Conservation (phyloP, 1,284 basidiomycete genomes). For the Cutaneotrichosporon sp. region DNA sequence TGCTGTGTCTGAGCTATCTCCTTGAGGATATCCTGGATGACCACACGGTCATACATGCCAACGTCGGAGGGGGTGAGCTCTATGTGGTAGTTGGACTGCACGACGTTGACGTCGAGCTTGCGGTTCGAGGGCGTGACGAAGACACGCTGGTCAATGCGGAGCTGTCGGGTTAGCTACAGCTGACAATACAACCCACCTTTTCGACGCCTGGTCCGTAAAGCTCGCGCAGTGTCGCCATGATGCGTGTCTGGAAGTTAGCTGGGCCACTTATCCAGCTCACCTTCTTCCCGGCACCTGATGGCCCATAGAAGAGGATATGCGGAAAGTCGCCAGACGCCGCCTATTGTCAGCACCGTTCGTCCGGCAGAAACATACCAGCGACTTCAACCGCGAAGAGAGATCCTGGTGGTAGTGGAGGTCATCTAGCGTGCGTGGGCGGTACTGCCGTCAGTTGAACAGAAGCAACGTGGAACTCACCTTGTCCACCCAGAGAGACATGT, state of each 20-base stretch:
- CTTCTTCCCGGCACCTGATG: slow-evolving; percentile 95
- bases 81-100: slow-evolving; percentile 95
- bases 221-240: slow-evolving; percentile 80
- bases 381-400: slow-evolving; percentile 72
- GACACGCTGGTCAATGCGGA: slow-evolving; percentile 96
- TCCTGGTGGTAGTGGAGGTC: slow-evolving; percentile 83
- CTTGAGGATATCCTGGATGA: slow-evolving; percentile 95
- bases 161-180: slow-evolving; percentile 52
- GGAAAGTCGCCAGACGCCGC: slow-evolving; percentile 89
- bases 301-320: slow-evolving; percentile 96
- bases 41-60: slow-evolving; percentile 88
- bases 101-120: slow-evolving; percentile 94
- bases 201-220: slow-evolving; percentile 89
- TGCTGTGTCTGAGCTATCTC: slow-evolving; percentile 99
- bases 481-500: slow-evolving; percentile 78
- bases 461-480: slow-evolving; percentile 52
- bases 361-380: slow-evolving; percentile 55
- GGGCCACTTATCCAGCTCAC: slow-evolving; percentile 11
- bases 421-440: slow-evolving; percentile 76
- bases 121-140: slow-evolving; percentile 92
- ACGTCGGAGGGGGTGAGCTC: slow-evolving; percentile 99
- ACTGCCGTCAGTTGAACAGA: slow-evolving; percentile 51
- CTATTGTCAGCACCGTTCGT: slow-evolving; percentile 44
- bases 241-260: slow-evolving; percentile 60
- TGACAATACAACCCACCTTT: slow-evolving; percentile 57